These are phyloP conservation scores for Lepidium sativum DNA, from an alignment of 345 rosid genomes.

Conservation along the genomic window DNA sequence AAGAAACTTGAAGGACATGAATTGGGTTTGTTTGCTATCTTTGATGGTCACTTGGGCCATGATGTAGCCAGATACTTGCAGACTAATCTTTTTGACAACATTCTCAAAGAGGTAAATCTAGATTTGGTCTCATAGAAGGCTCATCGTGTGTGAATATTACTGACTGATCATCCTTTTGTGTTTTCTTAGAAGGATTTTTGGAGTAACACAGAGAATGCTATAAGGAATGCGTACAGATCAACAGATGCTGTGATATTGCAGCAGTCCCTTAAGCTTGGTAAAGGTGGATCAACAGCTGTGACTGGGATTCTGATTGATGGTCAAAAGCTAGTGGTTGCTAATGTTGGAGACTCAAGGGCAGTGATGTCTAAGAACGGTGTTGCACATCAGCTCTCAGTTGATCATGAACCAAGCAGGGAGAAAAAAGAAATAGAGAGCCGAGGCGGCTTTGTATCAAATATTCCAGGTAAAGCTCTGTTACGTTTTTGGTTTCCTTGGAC, in stretches of 20 bases:
- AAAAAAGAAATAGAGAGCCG: conserved; percentile 48
- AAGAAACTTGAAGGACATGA: conserved; percentile 42
- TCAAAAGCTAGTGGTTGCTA: conserved; percentile 62
- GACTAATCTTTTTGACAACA: conserved; percentile 58
- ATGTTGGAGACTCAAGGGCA: conserved; percentile 93
- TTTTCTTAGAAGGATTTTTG: conserved; percentile 56
- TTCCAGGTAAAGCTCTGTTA: conserved; percentile 50
- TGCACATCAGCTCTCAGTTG: conserved; percentile 63
- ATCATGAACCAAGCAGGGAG: conserved; percentile 87
- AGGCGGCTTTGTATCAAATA: conserved; percentile 82
- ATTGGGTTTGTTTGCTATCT: conserved; percentile 78
- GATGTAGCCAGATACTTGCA: conserved; percentile 74
- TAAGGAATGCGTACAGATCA: conserved; percentile 55
- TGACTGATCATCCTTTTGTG: not conserved
- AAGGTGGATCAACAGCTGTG: conserved; percentile 91
- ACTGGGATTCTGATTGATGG: conserved; percentile 78
- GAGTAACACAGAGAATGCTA: conserved; percentile 53
- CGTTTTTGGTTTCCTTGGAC: not conserved
- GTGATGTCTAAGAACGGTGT: conserved; percentile 56
- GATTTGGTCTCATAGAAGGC: not conserved
- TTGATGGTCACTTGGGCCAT: conserved; percentile 85
- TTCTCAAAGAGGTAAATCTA: conserved; percentile 52
- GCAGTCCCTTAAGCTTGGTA: conserved; percentile 48
- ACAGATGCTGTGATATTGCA: conserved; percentile 64
- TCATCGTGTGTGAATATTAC: not conserved